Base-by-base conservation (phyloP, 345 rosid genomes). In the Raphanus sativus region DNA sequence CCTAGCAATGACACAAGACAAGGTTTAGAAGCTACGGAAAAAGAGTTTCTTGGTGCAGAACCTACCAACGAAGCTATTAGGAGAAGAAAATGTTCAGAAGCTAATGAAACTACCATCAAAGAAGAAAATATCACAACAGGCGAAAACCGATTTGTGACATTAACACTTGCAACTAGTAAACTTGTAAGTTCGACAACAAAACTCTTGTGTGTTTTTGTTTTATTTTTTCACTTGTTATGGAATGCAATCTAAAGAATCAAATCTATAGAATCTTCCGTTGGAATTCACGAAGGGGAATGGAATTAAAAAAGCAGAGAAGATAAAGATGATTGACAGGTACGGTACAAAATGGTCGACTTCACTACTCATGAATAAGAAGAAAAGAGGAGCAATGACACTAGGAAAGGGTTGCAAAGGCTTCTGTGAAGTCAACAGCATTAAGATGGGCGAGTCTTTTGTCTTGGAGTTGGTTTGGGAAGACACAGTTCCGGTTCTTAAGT, bases 391-490 rank as follows among this genome's bases (percentile, higher is more conserved):
- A 65, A 34, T 74, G 71, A 34, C 17, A 33, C 54, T 74, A 55
- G 77, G 71, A 65, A 65, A 10, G 38, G 54, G 26, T 36, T 24
- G 12, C 15, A 54, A 36, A 54, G 65, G 56, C 6, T 65, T 74
- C 65, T 65, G 77, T 36, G 77, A 74, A 34, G 40, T 65, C 25
- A 34, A 65, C 13, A 65, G 21, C 8, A 54, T 65, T 2, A 65
- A 65, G 56, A 64, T 65, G 55, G 1, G 11, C 36, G 65, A 64
- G 7, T 52, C 78, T 40, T 75, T 75, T 58, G 66, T 56, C 24
- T 75, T 75, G 72, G 72, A 75, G 60, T 40, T 75, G 72, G 32
- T 75, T 55, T 75, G 78, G 72, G 66, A 66, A 66, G 73, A 40
- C 78, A 55, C 42, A 55, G 32, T 56, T 75, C 78, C 78, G 0